Percentiles rank a stretch among this genome's conserved stretches.
Evolutionary conservation across 352 stramenopile genomes (phyloP).

Genomic region (Phytopythium delawarense): DNA sequence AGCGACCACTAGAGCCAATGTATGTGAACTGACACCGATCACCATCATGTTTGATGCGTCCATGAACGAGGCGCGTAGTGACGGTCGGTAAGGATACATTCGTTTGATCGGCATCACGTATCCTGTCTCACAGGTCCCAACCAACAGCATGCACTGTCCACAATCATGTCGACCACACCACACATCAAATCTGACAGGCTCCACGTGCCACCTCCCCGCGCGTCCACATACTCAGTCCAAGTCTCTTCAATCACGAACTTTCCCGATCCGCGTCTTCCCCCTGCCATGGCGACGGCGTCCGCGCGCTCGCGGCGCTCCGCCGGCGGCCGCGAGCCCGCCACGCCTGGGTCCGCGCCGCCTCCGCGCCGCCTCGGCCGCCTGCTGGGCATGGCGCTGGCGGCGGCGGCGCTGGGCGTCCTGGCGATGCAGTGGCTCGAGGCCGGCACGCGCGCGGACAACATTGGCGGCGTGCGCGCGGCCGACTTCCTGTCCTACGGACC

Average conservation of each 20-base stretch:
- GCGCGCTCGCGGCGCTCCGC: slow-evolving; percentile 5
- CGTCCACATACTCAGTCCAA: not conserved
- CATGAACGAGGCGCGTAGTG: not conserved
- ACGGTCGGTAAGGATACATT: not conserved
- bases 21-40: not conserved
- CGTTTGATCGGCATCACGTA: not conserved
- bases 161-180: not conserved
- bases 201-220: not conserved
- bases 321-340: not conserved
- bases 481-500: slow-evolving; percentile 70
- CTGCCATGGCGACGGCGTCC: slow-evolving; percentile 2
- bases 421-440: not conserved
- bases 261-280: not conserved
- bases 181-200: not conserved
- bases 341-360: not conserved
- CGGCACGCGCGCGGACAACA: slow-evolving; percentile 28
- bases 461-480: slow-evolving; percentile 50
- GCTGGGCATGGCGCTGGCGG: not conserved
- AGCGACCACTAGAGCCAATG: slow-evolving; percentile 5
- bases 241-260: not conserved
- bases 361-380: not conserved
- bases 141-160: too few species aligned
- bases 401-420: slow-evolving; percentile 1
- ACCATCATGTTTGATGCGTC: not conserved
- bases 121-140: not conserved